These are phyloP conservation scores for Fragilariopsis cylindrus DNA, from an alignment of 108 stramenopile genomes.

Conservation along the genomic window DNA sequence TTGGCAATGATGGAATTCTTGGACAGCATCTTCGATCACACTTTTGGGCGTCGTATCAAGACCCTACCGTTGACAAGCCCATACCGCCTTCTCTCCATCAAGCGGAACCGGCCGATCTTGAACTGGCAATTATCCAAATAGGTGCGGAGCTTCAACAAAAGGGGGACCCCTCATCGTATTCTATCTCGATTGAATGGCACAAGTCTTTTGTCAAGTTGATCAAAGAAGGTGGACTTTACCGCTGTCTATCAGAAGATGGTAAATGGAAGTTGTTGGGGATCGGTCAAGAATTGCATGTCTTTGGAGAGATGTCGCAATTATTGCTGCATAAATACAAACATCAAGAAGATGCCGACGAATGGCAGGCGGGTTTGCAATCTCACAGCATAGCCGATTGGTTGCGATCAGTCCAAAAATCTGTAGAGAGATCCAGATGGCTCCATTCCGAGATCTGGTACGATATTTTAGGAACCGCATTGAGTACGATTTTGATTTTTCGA, in stretches of 20 bases:
- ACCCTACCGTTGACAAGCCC: conserved; percentile 22
- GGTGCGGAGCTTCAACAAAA: conserved; percentile 46
- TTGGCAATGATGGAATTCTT: conserved; percentile 11
- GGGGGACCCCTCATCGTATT: conserved; percentile 30
- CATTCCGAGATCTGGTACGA: conserved; percentile 20
- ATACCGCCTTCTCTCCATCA: conserved; percentile 37
- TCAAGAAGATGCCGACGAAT: background rate
- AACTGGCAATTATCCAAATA: conserved; percentile 33
- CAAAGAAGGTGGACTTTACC: conserved; percentile 41
- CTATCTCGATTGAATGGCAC: conserved; percentile 52
- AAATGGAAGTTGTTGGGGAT: conserved; percentile 43
- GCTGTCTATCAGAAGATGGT: conserved; percentile 17
- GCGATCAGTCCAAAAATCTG: conserved; percentile 11
- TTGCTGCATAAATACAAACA: conserved; percentile 7
- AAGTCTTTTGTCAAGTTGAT: conserved; percentile 26
- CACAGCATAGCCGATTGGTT: conserved; percentile 37
- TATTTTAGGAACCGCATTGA: conserved; percentile 12
- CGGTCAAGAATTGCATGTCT: conserved; percentile 48
- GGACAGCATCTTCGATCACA: conserved; percentile 36
- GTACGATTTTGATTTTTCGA: conserved; percentile 18
- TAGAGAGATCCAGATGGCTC: background rate
- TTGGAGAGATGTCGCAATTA: conserved; percentile 21
- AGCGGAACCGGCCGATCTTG: conserved; percentile 25
- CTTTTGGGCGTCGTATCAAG: conserved; percentile 49
- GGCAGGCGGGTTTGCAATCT: conserved; percentile 14